Percentiles rank a stretch among this genome's conserved stretches.
phyloP scores from a whole-genome alignment of 2,329 filamentous ascomycete genomes.

The Septoria petroselini region DNA sequence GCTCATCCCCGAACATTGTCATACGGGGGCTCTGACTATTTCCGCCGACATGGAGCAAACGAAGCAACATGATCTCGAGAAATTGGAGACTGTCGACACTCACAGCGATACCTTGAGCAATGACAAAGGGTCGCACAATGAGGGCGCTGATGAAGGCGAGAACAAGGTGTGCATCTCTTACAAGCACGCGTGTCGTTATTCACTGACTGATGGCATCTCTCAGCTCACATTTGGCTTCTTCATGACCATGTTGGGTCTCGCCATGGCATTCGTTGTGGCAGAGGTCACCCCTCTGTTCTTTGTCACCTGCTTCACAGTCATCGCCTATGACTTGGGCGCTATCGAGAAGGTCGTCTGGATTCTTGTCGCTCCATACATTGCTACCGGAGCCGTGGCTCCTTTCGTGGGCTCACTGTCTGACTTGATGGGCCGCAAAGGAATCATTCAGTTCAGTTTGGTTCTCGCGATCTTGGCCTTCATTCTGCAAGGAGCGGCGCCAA shows the following conservation, averaged over 20 bases:
- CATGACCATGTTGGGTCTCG: conserved; percentile 23
- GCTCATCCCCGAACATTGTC: neutral
- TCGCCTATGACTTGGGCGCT: conserved; percentile 16
- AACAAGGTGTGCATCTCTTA: conserved; percentile 12
- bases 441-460: conserved; percentile 17
- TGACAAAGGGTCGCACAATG: conserved; percentile 2
- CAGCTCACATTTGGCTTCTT: conserved; percentile 20
- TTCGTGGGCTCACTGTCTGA: conserved; percentile 20
- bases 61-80: conserved; percentile 12
- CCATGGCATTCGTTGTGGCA: conserved; percentile 20
- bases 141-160: conserved; percentile 1
- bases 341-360: conserved; percentile 23
- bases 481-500: conserved; percentile 19
- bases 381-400: conserved; percentile 20
- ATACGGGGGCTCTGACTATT: neutral
- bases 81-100: conserved; percentile 6
- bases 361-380: conserved; percentile 21
- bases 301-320: conserved; percentile 24
- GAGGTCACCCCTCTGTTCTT: conserved; percentile 25
- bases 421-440: conserved; percentile 17
- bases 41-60: conserved; percentile 9
- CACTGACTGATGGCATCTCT: neutral
- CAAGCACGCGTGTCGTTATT: neutral
- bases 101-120: conserved; percentile 13
- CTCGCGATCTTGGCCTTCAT: conserved; percentile 18